Evolutionary conservation across 495 filamentous ascomycete genomes (phyloP).

Genomic region (Neurospora cerealis): DNA sequence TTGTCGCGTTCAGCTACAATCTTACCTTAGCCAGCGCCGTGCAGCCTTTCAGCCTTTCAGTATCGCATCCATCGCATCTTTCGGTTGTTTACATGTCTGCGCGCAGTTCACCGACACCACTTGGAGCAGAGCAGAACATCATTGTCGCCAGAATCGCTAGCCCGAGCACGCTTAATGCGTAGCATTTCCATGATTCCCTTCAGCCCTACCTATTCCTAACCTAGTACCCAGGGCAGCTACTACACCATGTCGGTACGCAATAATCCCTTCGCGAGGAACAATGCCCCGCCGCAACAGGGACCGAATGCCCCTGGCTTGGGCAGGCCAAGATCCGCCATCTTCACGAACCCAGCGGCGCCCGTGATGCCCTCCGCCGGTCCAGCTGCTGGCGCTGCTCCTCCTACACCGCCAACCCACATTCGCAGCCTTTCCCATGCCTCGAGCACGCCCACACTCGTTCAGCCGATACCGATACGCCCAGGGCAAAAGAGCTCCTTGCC

Average conservation of each 20-base stretch:
- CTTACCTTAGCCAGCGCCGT: neutral
- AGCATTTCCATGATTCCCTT: conserved; percentile 12
- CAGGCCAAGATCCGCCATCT: conserved; percentile 64
- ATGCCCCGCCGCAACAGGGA: conserved; percentile 50
- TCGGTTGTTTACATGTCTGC: neutral
- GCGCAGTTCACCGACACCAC: neutral
- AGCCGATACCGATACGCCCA: conserved; percentile 19
- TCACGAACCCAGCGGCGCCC: conserved; percentile 45
- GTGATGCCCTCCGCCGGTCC: neutral
- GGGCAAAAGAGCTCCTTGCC: conserved; percentile 46
- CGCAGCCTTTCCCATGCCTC: conserved; percentile 37
- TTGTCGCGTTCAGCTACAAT: neutral
- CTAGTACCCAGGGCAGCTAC: conserved; percentile 1
- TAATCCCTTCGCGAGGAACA: conserved; percentile 59
- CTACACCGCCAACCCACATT: conserved; percentile 25
- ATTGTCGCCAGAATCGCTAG: neutral
- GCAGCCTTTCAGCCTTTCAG: neutral
- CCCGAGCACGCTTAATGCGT: conserved; percentile 2
- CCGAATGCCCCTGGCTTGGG: conserved; percentile 36
- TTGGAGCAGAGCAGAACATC: neutral
- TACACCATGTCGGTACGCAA: conserved; percentile 46
- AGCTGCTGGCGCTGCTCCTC: conserved; percentile 7
- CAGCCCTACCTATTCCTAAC: neutral
- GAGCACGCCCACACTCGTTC: conserved; percentile 13
- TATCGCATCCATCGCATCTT: neutral